Evolutionary conservation across 129 eudicot species (phyloP), one percentile per base, ranked within the genome.

Genomic region (Helianthus annuus): DNA sequence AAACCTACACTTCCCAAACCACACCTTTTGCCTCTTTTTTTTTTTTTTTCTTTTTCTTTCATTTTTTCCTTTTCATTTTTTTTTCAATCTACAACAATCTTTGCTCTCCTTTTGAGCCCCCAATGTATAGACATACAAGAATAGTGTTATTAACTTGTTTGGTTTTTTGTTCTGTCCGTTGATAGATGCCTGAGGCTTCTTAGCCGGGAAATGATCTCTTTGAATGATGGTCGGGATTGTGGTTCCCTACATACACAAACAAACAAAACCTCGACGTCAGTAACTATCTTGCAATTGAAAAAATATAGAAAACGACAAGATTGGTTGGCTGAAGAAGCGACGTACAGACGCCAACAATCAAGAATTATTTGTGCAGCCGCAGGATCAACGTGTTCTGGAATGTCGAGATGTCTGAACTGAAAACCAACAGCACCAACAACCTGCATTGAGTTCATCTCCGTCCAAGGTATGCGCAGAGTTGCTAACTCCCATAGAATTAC

Each of bases 401-500:
- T 85, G 57, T 85, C 88, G 3, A 89, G 92, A 71, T 86, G 95
- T 69, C 90, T 78, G 75, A 76, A 82, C 61, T 89, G 95, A 78
- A 87, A 92, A 27, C 98, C 98, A 52, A 92, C 98, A 17, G 96
- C 98, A 62, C 96, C 98, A 54, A 92, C 95, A 14, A 92, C 98
- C 80, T 92, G 98, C 98, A 92, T 92, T 16, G 98, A 86, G 84
- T 90, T 90, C 89, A 87, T 82, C 70, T 83, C 97, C 5, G 81
- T 86, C 98, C 98, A 94, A 55, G 98, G 98, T 19, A 90, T 82
- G 22, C 89, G 82, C 70, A 94, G 32, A 65, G 98, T 94, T 54
- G 92, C 91, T 73, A 94, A 69, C 79, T 94, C 98, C 98, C 98
- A 94, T 62, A 94, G 66, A 68, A 94, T 90, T 29, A 89, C 91